Evolutionary conservation across 768 basidiomycete species (phyloP).

Genomic region (Lactifluus piperatus): DNA sequence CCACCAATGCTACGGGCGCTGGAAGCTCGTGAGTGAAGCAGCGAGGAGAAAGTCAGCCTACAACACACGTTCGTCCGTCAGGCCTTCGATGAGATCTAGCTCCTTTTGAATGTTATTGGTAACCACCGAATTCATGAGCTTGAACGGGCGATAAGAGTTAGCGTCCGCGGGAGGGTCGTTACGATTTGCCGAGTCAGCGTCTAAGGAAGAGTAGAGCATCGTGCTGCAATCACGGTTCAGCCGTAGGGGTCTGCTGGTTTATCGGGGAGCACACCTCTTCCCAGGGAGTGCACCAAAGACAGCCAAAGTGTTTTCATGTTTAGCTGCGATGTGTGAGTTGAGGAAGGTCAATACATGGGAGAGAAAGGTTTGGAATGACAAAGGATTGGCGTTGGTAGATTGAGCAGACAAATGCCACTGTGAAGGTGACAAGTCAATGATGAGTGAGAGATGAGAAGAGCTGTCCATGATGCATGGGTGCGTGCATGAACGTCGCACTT

Average conservation of each 20-base stretch:
- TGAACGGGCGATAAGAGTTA: slow-evolving; percentile 82
- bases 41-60: slow-evolving; percentile 1
- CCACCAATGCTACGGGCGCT: slow-evolving; percentile 70
- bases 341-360: slow-evolving; percentile 83
- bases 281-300: slow-evolving; percentile 86
- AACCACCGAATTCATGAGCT: slow-evolving; percentile 60
- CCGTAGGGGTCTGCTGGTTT: background rate
- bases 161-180: slow-evolving; percentile 43
- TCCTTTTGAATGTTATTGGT: slow-evolving; percentile 52
- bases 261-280: slow-evolving; percentile 50
- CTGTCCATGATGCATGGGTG: slow-evolving; percentile 31
- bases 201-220: slow-evolving; percentile 67
- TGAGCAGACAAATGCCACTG: slow-evolving; percentile 75
- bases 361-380: slow-evolving; percentile 66
- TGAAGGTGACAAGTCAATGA: slow-evolving; percentile 77
- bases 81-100: slow-evolving; percentile 42
- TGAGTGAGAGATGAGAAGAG: slow-evolving; percentile 65
- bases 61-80: slow-evolving; percentile 43
- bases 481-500: too few species aligned
- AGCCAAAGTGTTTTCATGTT: slow-evolving; percentile 87
- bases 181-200: slow-evolving; percentile 34
- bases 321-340: slow-evolving; percentile 85
- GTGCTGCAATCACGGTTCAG: slow-evolving; percentile 36
- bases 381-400: slow-evolving; percentile 38
- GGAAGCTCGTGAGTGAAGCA: slow-evolving; percentile 7